A percentile compares a stretch with the other conserved stretches of the same genome.
These are phyloP conservation scores for Penicillium tannophilum DNA, from an alignment of 495 filamentous ascomycete species.

Conservation along the genomic window DNA sequence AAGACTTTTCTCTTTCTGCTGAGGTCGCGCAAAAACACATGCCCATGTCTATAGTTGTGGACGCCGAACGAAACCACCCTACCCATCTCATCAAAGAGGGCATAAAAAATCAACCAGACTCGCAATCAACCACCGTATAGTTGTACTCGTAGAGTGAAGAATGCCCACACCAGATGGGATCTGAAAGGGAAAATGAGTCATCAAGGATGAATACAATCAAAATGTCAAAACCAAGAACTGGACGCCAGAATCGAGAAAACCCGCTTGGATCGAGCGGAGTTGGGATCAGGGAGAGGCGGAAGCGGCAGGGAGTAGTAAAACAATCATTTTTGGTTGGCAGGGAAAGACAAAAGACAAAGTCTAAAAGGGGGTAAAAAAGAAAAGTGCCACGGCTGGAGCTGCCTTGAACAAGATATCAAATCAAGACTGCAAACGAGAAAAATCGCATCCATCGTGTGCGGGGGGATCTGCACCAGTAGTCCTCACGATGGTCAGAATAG, in stretches of 20 bases:
- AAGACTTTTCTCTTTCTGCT: slow-evolving; percentile 30
- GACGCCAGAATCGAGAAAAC: slow-evolving; percentile 22
- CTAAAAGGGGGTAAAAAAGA: not conserved
- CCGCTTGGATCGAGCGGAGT: slow-evolving; percentile 20
- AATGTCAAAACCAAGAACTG: slow-evolving; percentile 16
- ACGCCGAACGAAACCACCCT: slow-evolving; percentile 48
- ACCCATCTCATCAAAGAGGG: slow-evolving; percentile 34
- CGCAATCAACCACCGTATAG: slow-evolving; percentile 30
- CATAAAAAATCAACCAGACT: slow-evolving; percentile 32
- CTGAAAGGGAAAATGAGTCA: slow-evolving; percentile 23
- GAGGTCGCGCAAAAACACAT: slow-evolving; percentile 40
- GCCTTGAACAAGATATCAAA: slow-evolving; percentile 8
- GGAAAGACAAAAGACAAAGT: slow-evolving; percentile 3
- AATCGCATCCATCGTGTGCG: slow-evolving; percentile 14
- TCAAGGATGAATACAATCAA: slow-evolving; percentile 27
- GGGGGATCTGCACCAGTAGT: slow-evolving; percentile 4
- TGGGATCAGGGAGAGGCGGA: slow-evolving; percentile 4
- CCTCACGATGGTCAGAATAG: slow-evolving; percentile 14
- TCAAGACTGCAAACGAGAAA: slow-evolving; percentile 13
- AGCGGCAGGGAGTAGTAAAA: not conserved
- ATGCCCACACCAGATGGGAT: slow-evolving; percentile 38
- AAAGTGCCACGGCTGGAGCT: slow-evolving; percentile 12
- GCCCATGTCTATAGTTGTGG: slow-evolving; percentile 51
- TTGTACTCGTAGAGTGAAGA: slow-evolving; percentile 35
- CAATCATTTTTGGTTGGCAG: slow-evolving; percentile 1